Evolutionary conservation across 768 basidiomycete genomes (phyloP).

Genomic region (Boletellus sp.): DNA sequence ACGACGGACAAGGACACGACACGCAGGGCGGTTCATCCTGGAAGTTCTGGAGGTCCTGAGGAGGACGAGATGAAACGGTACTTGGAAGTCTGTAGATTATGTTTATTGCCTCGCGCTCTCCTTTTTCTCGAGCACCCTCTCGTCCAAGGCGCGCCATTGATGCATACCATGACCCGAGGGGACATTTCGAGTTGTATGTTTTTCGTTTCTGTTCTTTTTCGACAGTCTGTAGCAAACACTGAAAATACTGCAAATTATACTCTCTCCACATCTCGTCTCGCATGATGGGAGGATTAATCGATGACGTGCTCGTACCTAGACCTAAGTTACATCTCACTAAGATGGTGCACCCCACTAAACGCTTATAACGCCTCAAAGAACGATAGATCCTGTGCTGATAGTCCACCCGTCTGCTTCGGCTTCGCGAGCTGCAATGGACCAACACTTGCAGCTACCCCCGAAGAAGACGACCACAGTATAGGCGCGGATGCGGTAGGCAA

Average conservation of each 20-base stretch:
- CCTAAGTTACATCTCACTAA: not conserved
- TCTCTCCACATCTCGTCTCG: not conserved
- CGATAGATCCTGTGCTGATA: conserved; percentile 81
- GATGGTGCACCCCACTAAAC: not conserved
- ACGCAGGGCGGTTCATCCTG: conserved; percentile 7
- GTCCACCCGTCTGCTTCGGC: conserved; percentile 43
- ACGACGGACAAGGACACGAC: conserved; percentile 4
- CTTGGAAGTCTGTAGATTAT: not conserved
- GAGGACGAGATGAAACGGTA: not conserved
- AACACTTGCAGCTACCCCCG: conserved; percentile 7
- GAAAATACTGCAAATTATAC: not conserved
- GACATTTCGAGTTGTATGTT: not conserved
- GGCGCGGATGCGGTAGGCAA: conserved; percentile 15
- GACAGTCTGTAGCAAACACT: not conserved
- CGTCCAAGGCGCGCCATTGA: not conserved
- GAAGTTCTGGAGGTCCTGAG: conserved; percentile 15
- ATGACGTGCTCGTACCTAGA: not conserved
- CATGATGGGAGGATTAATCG: not conserved
- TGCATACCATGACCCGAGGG: conserved; percentile 6
- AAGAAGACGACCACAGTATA: conserved; percentile 15
- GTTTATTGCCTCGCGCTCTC: not conserved
- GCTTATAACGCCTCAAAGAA: conserved; percentile 77
- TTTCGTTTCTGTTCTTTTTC: not conserved
- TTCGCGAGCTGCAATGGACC: conserved; percentile 11
- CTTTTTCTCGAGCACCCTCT: not conserved